Evolutionary conservation across 257 asterid genomes (phyloP), one percentile per base, ranked within the genome.

Genomic region (Capsicum chinense): DNA sequence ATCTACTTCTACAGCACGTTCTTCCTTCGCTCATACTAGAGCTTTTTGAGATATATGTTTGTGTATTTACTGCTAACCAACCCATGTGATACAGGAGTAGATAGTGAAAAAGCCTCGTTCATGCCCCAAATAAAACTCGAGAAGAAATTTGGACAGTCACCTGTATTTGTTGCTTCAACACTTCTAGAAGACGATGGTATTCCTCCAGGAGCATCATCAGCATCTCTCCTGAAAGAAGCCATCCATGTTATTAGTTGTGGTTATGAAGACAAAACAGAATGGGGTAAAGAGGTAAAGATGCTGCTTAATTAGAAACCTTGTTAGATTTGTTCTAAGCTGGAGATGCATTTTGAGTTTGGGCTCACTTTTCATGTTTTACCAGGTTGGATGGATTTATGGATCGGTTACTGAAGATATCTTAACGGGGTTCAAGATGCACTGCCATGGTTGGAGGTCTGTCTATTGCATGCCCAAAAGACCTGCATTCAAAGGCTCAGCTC

Each of bases 231-330:
- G 85, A 92, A 90, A 85, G 94, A 92, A 88, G 90, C 95, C 70
- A 91, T 92, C 71, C 95, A 92, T 59, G 95, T 91, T 80, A 91
- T 92, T 48, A 89, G 93, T 74, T 90, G 94, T 80, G 95, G 97
- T 37, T 93, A 88, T 14, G 97, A 93, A 88, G 97, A 90, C 85
- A 93, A 93, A 90, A 78, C 97, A 0, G 95, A 93, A 82, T 93
- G 97, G 97, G 97, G 97, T 76, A 93, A 90, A 89, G 97, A 93
- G 93, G 94, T 92, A 48, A 26, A 19, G 7, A 2, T 3, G 58
- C 42, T 80, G 52, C 76, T 83, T 13, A 26, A 42, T 48, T 69
- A 50, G 19, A n/a, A 44, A 17, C 9, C 42, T n/a, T 21, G 7
- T 64, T 79, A 9, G n/a, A 50, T 47, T 79, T 19, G 80, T 16